Evolutionary conservation across 495 filamentous ascomycete genomes (phyloP), one percentile per base, ranked within the genome.

Genomic region (Letharia lupina): DNA sequence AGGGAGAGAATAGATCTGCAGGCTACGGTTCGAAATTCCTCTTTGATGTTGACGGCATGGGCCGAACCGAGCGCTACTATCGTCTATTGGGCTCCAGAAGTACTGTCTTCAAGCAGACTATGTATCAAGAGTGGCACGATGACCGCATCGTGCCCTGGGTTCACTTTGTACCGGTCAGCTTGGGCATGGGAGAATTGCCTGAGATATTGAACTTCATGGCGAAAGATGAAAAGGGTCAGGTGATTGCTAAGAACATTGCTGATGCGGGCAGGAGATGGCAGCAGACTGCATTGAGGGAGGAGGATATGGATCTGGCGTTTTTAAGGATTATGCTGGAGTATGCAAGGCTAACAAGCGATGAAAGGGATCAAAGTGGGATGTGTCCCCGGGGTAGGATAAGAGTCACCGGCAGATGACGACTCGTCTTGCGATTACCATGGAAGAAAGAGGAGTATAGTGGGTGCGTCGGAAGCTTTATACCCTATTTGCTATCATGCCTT

Each of bases 51-150:
- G 84, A 86, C 68, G 82, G 83, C n/a, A 85, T 84, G 72, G 77
- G 78, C 12, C 79, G 82, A 61, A 80, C 75, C 7, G 80, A 79
- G 0, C 76, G 84, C 1, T 86, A 75, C 68, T 78, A 80, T 65
- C 77, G 75, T 18, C 74, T 85, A 9, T 73, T 85, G 6, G 74
- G 77, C 10, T 79, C 76, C 0, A 69, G 72, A 16, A 75, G 74
- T 23, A 68, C 71, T 2, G 76, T 76, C 4, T 66, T 86, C 31
- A 84, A 83, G 65, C 74, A 79, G 63, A 83, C 77, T 0, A 58
- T 83, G 6, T 73, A 84, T 18, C 72, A 76, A n/a, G 84, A 86
- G 71, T 85, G 82, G 84, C 84, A 84, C 65, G 81, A 84, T 62
- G 80, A 82, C 13, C 75, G 82, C 9, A 73, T 85, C 28, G 52